Evolutionary conservation across 306 rosid species (phyloP), one percentile per base, ranked within the genome.

Genomic region (Notholithocarpus densiflorus): DNA sequence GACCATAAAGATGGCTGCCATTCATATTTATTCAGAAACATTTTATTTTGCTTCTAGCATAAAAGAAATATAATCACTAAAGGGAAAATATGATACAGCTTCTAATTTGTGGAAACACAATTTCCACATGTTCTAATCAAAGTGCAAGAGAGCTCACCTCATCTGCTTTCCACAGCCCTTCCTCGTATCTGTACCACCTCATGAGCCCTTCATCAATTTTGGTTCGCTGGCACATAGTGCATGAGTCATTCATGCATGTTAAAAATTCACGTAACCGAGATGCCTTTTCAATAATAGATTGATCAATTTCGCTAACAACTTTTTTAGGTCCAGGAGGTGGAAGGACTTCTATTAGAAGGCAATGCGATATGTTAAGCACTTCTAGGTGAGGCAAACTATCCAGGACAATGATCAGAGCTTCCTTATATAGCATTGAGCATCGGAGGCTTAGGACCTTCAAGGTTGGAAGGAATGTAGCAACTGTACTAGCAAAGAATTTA

Each of bases 161-260:
- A 40, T 90, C 95, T 14, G 68, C 59, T 84, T 83, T 88, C 97
- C 96, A 90, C 20, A 83, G 83, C 77, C 90, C 87, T 75, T 92
- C 92, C 87, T 89, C 96, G 4, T 92, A 92, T 75, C 79, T 89
- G 85, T 92, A 92, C 97, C 97, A 92, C 92, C 97, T 92, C 77
- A 92, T 54, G 20, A 85, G 77, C 77, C 97, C 97, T 73, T 92
- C 95, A 21, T 92, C 92, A 15, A 57, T 71, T 81, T 80, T 86
- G 4, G 93, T 89, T 48, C 93, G 79, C 66, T 89, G 89, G 85
- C 97, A 92, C 92, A 90, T 92, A 72, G 85, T 55, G 70, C 97
- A 90, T 0, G 89, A 43, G 48, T 87, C 91, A 0, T 90, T 77
- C 93, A 86, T 90, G 91, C 97, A 92, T 1, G 90, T 83, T 68